Conservation (phyloP, 495 filamentous ascomycete species). For the Neurospora sublineolata region DNA sequence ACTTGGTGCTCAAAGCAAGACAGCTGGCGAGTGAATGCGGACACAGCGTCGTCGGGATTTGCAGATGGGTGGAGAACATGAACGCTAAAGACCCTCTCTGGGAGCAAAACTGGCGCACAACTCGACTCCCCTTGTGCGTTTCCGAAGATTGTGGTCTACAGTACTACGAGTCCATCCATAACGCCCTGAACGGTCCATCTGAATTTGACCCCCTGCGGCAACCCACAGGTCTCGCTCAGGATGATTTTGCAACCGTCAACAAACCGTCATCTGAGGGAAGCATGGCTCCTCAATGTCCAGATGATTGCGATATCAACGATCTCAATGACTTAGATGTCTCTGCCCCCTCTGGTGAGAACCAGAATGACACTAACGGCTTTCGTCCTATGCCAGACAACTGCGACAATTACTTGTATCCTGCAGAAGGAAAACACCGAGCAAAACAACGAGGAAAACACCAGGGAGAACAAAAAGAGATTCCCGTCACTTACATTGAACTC, state of each 20-base stretch:
- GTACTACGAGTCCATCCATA: neutral
- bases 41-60: neutral
- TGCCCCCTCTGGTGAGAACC: neutral
- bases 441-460: neutral
- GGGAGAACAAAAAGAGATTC: neutral
- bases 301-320: neutral
- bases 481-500: neutral
- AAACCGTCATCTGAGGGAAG: neutral
- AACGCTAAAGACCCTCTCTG: neutral
- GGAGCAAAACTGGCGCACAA: neutral
- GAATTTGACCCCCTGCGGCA: neutral
- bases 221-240: neutral
- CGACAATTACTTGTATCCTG: neutral
- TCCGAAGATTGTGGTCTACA: neutral
- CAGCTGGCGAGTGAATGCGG: neutral
- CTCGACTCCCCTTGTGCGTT: neutral
- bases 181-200: neutral
- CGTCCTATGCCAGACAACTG: neutral
- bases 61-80: neutral
- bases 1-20: neutral
- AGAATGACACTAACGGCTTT: neutral
- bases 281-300: neutral
- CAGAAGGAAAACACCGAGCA: neutral
- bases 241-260: neutral
- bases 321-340: neutral